These are phyloP conservation scores for Pilatotrama ljubarskyi DNA, from an alignment of 768 basidiomycete species.

Conservation along the genomic window DNA sequence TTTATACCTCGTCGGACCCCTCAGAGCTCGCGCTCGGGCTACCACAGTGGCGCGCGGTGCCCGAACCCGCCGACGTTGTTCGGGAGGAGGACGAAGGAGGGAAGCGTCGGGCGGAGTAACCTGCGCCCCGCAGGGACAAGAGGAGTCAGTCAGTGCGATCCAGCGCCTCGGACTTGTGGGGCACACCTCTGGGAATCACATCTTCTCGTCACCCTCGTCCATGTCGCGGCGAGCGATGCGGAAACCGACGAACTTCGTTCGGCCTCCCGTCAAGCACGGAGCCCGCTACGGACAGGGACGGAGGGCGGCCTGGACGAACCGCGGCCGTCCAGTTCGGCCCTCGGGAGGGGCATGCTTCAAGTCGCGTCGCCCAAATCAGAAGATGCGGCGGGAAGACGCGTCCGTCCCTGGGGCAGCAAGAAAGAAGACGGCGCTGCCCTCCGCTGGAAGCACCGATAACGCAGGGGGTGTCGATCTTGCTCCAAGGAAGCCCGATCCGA, in stretches of 20 bases:
- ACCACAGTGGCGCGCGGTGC: neutral
- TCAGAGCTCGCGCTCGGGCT: neutral
- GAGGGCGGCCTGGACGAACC: neutral
- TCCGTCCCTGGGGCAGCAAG: too few relatives aligned
- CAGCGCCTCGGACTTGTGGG: too few relatives aligned
- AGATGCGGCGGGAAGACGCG: neutral
- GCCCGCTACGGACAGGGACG: neutral
- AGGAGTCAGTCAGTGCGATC: neutral
- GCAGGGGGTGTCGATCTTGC: neutral
- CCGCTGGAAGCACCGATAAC: neutral
- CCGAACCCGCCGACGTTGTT: neutral
- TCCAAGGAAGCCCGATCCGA: neutral
- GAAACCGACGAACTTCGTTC: neutral
- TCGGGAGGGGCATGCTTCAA: neutral
- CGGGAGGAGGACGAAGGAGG: neutral
- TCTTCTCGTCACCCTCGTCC: neutral
- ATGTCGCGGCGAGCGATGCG: neutral
- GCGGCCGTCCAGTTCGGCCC: neutral
- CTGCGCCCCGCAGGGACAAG: neutral
- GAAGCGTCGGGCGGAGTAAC: neutral
- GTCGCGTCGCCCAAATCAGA: neutral
- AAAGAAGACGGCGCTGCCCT: neutral
- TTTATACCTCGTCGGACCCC: neutral
- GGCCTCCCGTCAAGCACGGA: constrained; percentile 1
- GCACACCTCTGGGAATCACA: neutral